These are phyloP conservation scores for Parastagonospora nodorum DNA, from an alignment of 2,329 filamentous ascomycete species.

Conservation along the genomic window DNA sequence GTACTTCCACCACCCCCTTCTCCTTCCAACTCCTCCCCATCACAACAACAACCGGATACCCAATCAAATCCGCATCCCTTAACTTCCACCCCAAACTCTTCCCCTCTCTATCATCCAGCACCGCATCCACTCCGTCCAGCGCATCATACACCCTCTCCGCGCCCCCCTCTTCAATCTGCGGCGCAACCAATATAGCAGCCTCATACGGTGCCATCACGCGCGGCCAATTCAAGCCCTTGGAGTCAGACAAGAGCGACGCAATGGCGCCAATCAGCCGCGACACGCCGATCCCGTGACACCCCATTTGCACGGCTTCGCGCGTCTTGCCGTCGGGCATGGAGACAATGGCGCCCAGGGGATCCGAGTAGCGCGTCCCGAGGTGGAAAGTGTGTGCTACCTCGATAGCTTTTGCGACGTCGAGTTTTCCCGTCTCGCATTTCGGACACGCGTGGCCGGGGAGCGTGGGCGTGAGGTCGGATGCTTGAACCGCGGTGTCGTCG, in stretches of 20 bases:
- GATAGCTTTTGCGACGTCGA: constrained; percentile 74
- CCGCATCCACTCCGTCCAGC: constrained; percentile 48
- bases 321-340: constrained; percentile 47
- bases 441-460: constrained; percentile 75
- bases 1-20: constrained; percentile 67
- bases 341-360: constrained; percentile 71
- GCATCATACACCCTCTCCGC: constrained; percentile 67
- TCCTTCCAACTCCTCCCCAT: constrained; percentile 61
- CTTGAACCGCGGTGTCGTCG: background rate
- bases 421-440: constrained; percentile 65
- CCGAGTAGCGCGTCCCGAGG: constrained; percentile 85
- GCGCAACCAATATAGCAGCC: constrained; percentile 66
- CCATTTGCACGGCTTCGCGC: constrained; percentile 78
- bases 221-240: constrained; percentile 81
- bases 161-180: constrained; percentile 52
- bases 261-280: constrained; percentile 88
- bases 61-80: constrained; percentile 84
- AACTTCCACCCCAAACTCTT: constrained; percentile 81
- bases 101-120: constrained; percentile 51
- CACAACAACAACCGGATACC: constrained; percentile 83
- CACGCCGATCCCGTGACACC: constrained; percentile 93
- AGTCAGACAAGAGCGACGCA: constrained; percentile 74
- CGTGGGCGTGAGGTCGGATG: constrained; percentile 23
- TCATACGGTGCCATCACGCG: constrained; percentile 84
- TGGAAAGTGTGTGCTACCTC: constrained; percentile 96